A percentile compares a stretch with the other conserved stretches of the same genome.
Conservation (phyloP, 495 filamentous ascomycete species). For the Lasiosphaeriaceae sp. region DNA sequence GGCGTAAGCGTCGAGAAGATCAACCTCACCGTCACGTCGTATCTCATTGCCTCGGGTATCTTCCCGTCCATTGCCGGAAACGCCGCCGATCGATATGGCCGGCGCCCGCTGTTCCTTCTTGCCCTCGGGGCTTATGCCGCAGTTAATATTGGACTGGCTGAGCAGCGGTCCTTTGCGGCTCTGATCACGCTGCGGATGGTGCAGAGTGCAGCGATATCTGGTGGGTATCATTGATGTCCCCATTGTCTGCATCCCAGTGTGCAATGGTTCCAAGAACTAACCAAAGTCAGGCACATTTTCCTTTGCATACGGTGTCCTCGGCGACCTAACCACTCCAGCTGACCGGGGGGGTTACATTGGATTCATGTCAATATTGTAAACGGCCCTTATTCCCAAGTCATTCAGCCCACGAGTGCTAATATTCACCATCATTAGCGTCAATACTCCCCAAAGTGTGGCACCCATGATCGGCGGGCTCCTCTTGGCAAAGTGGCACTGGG, state of each 20-base stretch:
- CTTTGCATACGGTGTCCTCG: constrained; percentile 42
- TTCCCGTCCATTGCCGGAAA: constrained; percentile 40
- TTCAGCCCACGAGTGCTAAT: not conserved
- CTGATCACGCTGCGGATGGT: constrained; percentile 47
- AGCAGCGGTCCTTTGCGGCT: constrained; percentile 44
- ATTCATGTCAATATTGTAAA: constrained; percentile 14
- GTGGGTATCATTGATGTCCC: not conserved
- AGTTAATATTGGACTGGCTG: constrained; percentile 48
- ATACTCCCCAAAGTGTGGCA: constrained; percentile 36
- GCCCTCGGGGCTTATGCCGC: constrained; percentile 21
- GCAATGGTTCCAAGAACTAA: too few relatives aligned
- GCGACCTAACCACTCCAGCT: constrained; percentile 42
- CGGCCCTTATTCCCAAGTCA: not conserved
- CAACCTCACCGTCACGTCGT: constrained; percentile 40
- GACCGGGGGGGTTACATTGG: constrained; percentile 48
- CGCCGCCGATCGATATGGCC: constrained; percentile 41
- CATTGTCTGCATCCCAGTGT: too few relatives aligned
- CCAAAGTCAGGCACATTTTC: constrained; percentile 15
- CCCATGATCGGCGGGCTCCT: constrained; percentile 53
- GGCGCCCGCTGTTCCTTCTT: constrained; percentile 34
- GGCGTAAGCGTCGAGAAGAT: constrained; percentile 28
- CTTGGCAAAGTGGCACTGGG: constrained; percentile 50
- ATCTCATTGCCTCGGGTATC: constrained; percentile 19
- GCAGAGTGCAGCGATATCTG: constrained; percentile 46
- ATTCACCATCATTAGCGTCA: constrained; percentile 8